Evolutionary conservation across 768 basidiomycete genomes (phyloP).

Genomic region (Artomyces pyxidatus): DNA sequence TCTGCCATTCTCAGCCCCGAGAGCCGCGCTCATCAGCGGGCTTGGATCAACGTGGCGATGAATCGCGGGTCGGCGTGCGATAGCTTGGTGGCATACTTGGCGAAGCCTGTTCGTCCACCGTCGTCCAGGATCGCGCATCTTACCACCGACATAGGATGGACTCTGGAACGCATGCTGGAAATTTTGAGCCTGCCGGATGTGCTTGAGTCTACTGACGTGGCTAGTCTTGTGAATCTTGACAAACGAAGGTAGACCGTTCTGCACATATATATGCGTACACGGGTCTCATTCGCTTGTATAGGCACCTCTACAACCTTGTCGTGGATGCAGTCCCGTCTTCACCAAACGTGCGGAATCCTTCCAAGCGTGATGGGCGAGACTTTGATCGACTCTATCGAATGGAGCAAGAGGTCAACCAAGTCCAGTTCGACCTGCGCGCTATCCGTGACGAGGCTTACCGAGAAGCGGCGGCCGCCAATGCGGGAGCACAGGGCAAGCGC

Average conservation of each 20-base stretch:
- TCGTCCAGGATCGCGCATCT: conserved; percentile 42
- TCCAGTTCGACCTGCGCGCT: conserved; percentile 63
- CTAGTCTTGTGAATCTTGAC: conserved; percentile 67
- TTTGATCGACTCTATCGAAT: conserved; percentile 72
- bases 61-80: conserved; percentile 56
- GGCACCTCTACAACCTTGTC: conserved; percentile 62
- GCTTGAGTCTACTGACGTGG: conserved; percentile 45
- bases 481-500: conserved; percentile 44
- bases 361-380: conserved; percentile 52
- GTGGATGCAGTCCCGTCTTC: conserved; percentile 39
- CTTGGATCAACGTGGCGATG: conserved; percentile 70
- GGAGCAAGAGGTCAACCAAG: conserved; percentile 52
- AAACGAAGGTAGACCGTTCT: conserved; percentile 59
- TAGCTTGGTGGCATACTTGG: conserved; percentile 47
- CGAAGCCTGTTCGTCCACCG: conserved; percentile 32
- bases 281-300: conserved; percentile 24
- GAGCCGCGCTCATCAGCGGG: conserved; percentile 68
- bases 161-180: conserved; percentile 75
- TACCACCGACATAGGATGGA: conserved; percentile 74
- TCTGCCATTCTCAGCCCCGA: conserved; percentile 75
- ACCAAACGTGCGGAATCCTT: conserved; percentile 34
- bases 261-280: neutral
- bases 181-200: conserved; percentile 69
- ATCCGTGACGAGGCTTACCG: conserved; percentile 71
- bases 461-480: conserved; percentile 44